Evolutionary conservation across 345 rosid species (phyloP).

Genomic region (Arabidopsis arenosa): DNA sequence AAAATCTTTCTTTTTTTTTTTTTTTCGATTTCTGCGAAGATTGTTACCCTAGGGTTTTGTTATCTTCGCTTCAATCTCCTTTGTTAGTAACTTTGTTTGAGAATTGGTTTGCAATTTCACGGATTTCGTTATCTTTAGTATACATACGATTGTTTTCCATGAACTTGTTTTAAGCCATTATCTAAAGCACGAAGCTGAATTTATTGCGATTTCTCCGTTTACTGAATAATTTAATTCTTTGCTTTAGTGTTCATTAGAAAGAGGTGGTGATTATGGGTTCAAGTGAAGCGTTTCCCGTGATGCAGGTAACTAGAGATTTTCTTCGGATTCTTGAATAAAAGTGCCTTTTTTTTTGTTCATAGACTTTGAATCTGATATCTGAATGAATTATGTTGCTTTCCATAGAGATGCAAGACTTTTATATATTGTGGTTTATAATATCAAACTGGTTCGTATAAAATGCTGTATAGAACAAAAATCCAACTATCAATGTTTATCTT

Average conservation of each 20-base stretch:
- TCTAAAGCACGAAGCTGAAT: no score
- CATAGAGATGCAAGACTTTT: neutral
- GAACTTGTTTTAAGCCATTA: no score
- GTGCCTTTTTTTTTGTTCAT: neutral
- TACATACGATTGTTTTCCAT: neutral
- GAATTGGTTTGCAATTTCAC: neutral
- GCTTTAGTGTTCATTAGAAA: conserved; percentile 1
- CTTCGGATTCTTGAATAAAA: conserved; percentile 3
- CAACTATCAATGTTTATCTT: no score
- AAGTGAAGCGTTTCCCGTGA: conserved; percentile 19
- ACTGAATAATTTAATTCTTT: neutral
- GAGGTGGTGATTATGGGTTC: conserved; percentile 36
- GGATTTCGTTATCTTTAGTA: neutral
- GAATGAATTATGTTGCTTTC: neutral
- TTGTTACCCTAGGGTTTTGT: conserved; percentile 16
- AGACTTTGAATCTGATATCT: neutral
- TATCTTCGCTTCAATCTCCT: conserved; percentile 10
- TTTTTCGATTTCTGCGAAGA: neutral
- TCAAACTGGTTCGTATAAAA: neutral
- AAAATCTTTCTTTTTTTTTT: neutral
- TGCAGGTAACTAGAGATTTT: conserved; percentile 39
- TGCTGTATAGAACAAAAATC: neutral
- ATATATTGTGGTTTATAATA: neutral
- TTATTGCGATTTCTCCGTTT: neutral
- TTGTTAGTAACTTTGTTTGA: neutral